Evolutionary conservation across 768 basidiomycete genomes (phyloP).

Genomic region (Xerocomellus intermedius): DNA sequence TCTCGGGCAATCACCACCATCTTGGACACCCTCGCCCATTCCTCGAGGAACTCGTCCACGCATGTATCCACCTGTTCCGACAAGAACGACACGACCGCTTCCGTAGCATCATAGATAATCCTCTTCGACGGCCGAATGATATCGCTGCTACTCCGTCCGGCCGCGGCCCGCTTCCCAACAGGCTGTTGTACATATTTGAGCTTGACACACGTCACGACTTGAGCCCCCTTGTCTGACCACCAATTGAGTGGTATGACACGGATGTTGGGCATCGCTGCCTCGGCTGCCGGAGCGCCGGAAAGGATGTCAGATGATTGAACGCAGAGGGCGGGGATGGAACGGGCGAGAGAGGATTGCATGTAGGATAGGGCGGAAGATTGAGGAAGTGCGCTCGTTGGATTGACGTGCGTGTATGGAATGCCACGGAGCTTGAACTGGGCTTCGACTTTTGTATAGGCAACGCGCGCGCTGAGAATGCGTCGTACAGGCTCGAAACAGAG

Average conservation of each 20-base stretch:
- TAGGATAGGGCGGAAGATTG: slow-evolving; percentile 48
- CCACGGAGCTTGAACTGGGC: slow-evolving; percentile 78
- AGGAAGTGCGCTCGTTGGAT: slow-evolving; percentile 46
- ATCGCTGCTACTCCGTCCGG: slow-evolving; percentile 44
- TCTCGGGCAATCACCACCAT: slow-evolving; percentile 93
- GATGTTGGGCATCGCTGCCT: slow-evolving; percentile 92
- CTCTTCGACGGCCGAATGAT: slow-evolving; percentile 83
- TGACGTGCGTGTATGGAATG: slow-evolving; percentile 77
- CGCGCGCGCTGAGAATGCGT: slow-evolving; percentile 61
- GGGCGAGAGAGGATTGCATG: slow-evolving; percentile 70
- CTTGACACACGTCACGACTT: slow-evolving; percentile 89
- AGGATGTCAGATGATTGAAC: slow-evolving; percentile 81
- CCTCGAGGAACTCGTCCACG: slow-evolving; percentile 86
- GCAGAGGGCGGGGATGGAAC: slow-evolving; percentile 78
- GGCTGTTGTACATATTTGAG: slow-evolving; percentile 88
- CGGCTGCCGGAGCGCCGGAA: slow-evolving; percentile 80
- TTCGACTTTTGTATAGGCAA: slow-evolving; percentile 88
- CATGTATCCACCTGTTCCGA: slow-evolving; percentile 86
- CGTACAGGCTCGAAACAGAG: neutral
- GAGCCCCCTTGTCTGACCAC: slow-evolving; percentile 81
- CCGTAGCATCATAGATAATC: slow-evolving; percentile 86
- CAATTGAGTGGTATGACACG: slow-evolving; percentile 86
- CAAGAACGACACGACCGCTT: slow-evolving; percentile 86
- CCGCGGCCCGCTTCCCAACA: slow-evolving; percentile 64
- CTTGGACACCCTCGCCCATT: slow-evolving; percentile 91